A percentile compares a stretch with the other conserved stretches of the same genome.
Evolutionary conservation across 192 early-diverging fungal genomes (phyloP).

Genomic region (Haplosporangium gracile): DNA sequence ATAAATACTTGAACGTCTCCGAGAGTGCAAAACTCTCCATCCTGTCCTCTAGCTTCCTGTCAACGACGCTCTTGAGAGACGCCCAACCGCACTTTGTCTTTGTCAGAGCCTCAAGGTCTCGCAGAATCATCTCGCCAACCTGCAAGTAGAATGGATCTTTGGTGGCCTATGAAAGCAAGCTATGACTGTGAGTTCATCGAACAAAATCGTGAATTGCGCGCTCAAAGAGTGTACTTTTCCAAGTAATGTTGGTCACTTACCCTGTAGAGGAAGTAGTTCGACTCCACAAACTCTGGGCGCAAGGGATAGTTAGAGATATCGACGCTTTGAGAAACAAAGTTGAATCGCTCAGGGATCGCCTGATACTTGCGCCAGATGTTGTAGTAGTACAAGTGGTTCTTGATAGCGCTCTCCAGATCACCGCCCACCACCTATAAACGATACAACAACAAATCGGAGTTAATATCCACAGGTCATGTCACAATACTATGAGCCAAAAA

Average conservation of each 20-base stretch:
- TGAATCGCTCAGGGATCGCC: conserved; percentile 90
- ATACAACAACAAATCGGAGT: neutral
- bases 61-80: conserved; percentile 72
- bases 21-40: conserved; percentile 97
- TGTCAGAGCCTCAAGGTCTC: conserved; percentile 80
- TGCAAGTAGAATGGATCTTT: conserved; percentile 90
- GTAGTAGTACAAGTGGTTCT: conserved; percentile 84
- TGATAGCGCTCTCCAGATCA: conserved; percentile 87
- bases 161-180: conserved; percentile 72
- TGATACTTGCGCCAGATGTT: conserved; percentile 90
- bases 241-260: conserved; percentile 16
- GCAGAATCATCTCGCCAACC: conserved; percentile 89
- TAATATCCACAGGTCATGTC: neutral
- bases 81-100: conserved; percentile 89
- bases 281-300: conserved; percentile 95
- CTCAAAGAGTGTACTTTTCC: neutral
- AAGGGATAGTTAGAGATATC: conserved; percentile 85
- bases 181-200: neutral
- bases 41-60: conserved; percentile 77
- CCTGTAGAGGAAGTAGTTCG: conserved; percentile 91
- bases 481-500: too few species aligned
- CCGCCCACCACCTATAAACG: conserved; percentile 79
- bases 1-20: conserved; percentile 98
- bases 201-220: conserved; percentile 10
- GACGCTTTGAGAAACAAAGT: conserved; percentile 74